Base-by-base conservation (phyloP, 345 rosid species). In the Streptanthus diversifolius region DNA sequence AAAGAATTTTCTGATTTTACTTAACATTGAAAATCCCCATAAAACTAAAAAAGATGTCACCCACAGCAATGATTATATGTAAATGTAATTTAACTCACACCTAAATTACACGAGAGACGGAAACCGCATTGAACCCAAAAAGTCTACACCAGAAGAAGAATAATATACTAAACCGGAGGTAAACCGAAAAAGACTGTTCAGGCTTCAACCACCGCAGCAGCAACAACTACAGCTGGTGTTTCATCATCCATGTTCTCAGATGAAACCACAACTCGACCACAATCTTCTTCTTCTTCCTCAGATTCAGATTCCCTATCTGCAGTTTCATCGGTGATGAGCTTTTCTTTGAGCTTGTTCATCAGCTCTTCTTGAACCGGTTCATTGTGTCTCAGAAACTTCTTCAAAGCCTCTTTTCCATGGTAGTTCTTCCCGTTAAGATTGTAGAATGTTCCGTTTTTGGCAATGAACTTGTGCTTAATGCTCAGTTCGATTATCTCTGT, bases 361-460 rank as follows among this genome's bases (percentile, higher is more conserved):
- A 95, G 92, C 63, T 87, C 98, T 79, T 90, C 96, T 4, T 80
- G 73, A 10, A 58, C 76, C 1, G 63, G 61, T 48, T 80, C 84
- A 33, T 95, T 85, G 40, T 77, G 79, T 54, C 64, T 73, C 35
- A 95, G 74, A 48, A 77, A 92, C 30, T n/a, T 66, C 83, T 82
- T 92, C 14, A 95, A 53, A 29, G 89, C 88, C 24, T 92, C 99
- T 87, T 82, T 88, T n/a, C 99, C 99, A 58, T 65, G 91, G 83
- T 84, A 77, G 49, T 22, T 86, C 66, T 77, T 69, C 36, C 73
- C 90, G 30, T 85, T 81, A 32, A 75, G 83, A 63, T 75, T 43
- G 66, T 70, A 87, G 77, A 71, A 81, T 18, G 91, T 19, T 36
- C 82, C 93, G 27, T 83, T 80, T 72, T 78, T 90, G 2, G 81